Percentiles rank a stretch among this genome's conserved stretches.
These are phyloP conservation scores for Mollisiaceae sp. DNA, from an alignment of 2,329 filamentous ascomycete species.

Conservation along the genomic window DNA sequence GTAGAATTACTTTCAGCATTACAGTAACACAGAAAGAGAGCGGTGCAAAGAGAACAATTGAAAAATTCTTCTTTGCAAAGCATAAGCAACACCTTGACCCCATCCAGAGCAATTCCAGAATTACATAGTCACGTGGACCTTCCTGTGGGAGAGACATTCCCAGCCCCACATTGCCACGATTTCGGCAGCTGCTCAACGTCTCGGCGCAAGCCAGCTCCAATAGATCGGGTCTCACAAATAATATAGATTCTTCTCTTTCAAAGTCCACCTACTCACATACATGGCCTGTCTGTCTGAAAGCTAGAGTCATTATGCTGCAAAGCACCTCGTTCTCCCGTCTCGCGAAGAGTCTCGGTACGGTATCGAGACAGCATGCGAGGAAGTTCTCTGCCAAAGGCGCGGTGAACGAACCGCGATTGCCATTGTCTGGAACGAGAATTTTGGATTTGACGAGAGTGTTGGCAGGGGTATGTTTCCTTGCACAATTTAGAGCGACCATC, in stretches of 20 bases:
- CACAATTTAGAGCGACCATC: neutral
- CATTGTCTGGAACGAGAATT: conserved; percentile 82
- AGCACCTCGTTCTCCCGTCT: conserved; percentile 6
- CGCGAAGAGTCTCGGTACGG: conserved; percentile 1
- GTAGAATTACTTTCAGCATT: no score
- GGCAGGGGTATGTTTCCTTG: conserved; percentile 68
- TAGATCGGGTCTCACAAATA: neutral
- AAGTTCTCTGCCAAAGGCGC: conserved; percentile 11
- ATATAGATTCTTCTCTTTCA: neutral
- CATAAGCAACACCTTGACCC: no score
- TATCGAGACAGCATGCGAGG: neutral
- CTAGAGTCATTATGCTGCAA: conserved; percentile 23
- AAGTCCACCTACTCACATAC: neutral
- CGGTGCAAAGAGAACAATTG: no score
- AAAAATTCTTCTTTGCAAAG: no score
- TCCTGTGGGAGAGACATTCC: neutral
- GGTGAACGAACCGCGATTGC: conserved; percentile 47
- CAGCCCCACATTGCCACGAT: conserved; percentile 9
- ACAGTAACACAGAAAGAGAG: no score
- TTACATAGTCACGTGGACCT: neutral
- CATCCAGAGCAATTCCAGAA: neutral
- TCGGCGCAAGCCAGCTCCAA: neutral
- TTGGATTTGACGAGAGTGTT: conserved; percentile 95
- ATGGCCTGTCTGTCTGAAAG: neutral
- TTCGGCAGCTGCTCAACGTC: neutral